A percentile compares a stretch with the other conserved stretches of the same genome.
Conservation (phyloP, 805 yeast species). For the Candida sanyiensis region DNA sequence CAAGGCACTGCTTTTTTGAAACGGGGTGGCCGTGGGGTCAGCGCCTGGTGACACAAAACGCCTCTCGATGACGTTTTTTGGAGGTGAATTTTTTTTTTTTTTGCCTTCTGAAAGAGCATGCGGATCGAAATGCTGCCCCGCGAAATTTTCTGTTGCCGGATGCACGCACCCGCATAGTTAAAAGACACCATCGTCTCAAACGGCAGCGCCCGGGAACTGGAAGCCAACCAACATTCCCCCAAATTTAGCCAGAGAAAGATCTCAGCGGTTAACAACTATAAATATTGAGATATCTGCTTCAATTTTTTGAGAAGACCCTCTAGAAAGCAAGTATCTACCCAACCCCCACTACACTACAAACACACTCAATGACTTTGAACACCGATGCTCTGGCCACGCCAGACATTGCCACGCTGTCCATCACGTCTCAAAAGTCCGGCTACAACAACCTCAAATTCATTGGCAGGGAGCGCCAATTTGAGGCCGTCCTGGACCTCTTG, state of each 20-base stretch:
- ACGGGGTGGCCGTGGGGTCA: too few relatives aligned
- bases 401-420: slow-evolving; percentile 36
- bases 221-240: not conserved
- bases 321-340: too few relatives aligned
- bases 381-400: slow-evolving; percentile 19
- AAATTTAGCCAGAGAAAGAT: slow-evolving; percentile 1
- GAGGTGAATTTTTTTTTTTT: not conserved
- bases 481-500: slow-evolving; percentile 71
- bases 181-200: not conserved
- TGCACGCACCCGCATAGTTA: slow-evolving; percentile 3
- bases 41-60: not conserved
- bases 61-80: not conserved
- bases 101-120: not conserved
- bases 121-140: not conserved
- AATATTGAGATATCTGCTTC: not conserved
- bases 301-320: too few relatives aligned
- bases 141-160: not conserved
- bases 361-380: slow-evolving; percentile 6
- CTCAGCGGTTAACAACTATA: not conserved
- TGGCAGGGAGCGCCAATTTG: slow-evolving; percentile 78
- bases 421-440: slow-evolving; percentile 44
- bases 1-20: too few relatives aligned
- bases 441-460: slow-evolving; percentile 72
- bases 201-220: not conserved
- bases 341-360: not conserved